Evolutionary conservation across 345 rosid species (phyloP), one percentile per base, ranked within the genome.

Genomic region (Arabidopsis suecica): DNA sequence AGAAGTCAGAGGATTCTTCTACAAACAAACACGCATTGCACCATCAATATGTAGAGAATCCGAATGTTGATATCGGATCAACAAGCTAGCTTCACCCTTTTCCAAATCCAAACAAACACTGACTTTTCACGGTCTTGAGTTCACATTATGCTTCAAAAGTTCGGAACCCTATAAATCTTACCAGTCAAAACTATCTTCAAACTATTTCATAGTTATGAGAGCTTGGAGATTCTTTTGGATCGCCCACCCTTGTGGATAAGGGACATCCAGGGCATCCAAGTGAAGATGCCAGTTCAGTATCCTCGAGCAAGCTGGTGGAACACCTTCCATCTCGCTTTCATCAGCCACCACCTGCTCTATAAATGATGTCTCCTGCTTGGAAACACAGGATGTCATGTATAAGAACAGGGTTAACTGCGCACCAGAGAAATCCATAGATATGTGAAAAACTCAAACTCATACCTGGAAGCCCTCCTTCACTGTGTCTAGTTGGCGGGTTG

Each of bases 391-490:
- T 68, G 61, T 40, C 55, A 75, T 53, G 61, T 37, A 32, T 6
- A 40, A 9, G 47, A 40, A 50, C 7, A 20, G 18, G 18, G 40
- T 65, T 56, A 13, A 37, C 34, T 18, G 23, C 9, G 13, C 40
- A 65, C 18, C 59, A 38, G 54, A 20, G 7, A 60, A 49, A 65
- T 65, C 33, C 20, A 41, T 6, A 68, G 58, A 67, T 40, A 68
- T 40, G 59, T 5, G 32, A 44, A 59, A 32, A 59, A 53, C 67
- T 8, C 63, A 42, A 71, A 72, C 38, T 10, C 65, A 69, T 88
- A 94, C 98, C 81, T 94, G 98, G 75, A 94, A 91, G 56, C 97
- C 98, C 83, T 94, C 97, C 82, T 87, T 94, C 84, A 83, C 87
- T 0, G 81, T 86, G 84, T 87, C 93, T 66, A 91, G 82, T 73